Conservation (phyloP, 108 stramenopile species). For the Conticribra weissflogii region DNA sequence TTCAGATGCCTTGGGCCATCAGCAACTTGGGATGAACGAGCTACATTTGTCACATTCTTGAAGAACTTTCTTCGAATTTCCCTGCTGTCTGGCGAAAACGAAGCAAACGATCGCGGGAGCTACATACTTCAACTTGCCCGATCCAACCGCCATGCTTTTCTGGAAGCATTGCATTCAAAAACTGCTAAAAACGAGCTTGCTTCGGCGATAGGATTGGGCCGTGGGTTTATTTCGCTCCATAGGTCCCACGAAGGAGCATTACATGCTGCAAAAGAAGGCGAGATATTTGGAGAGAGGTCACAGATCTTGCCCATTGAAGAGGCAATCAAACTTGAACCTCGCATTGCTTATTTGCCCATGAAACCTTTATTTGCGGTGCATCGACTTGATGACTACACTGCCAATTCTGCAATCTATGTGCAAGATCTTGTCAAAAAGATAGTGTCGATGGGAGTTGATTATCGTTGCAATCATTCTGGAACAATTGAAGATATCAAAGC, state of each 20-base stretch:
- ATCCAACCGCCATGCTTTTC: slow-evolving; percentile 31
- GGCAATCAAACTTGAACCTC: slow-evolving; percentile 44
- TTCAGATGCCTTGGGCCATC: slow-evolving; percentile 37
- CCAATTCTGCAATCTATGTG: slow-evolving; percentile 36
- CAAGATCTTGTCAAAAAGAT: slow-evolving; percentile 24
- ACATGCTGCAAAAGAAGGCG: slow-evolving; percentile 35
- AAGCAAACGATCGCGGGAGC: slow-evolving; percentile 38
- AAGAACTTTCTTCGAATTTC: slow-evolving; percentile 30
- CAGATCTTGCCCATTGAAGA: slow-evolving; percentile 29
- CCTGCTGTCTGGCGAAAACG: slow-evolving; percentile 31
- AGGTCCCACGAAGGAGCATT: slow-evolving; percentile 30
- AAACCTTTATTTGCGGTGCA: slow-evolving; percentile 28
- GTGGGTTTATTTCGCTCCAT: slow-evolving; percentile 47
- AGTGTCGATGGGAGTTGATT: slow-evolving; percentile 21
- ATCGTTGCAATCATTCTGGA: slow-evolving; percentile 17
- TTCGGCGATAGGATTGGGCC: slow-evolving; percentile 32
- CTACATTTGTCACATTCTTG: slow-evolving; percentile 41
- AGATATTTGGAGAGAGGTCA: slow-evolving; percentile 24
- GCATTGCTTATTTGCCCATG: slow-evolving; percentile 36
- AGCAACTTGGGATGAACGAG: slow-evolving; percentile 40
- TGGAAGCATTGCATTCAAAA: slow-evolving; percentile 23
- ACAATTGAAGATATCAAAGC: slow-evolving; percentile 14
- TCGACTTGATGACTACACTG: slow-evolving; percentile 37
- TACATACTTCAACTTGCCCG: slow-evolving; percentile 41
- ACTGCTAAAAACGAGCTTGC: slow-evolving; percentile 12